phyloP scores from a whole-genome alignment of 2,329 filamentous ascomycete genomes.

The Leptographium lundbergii region DNA sequence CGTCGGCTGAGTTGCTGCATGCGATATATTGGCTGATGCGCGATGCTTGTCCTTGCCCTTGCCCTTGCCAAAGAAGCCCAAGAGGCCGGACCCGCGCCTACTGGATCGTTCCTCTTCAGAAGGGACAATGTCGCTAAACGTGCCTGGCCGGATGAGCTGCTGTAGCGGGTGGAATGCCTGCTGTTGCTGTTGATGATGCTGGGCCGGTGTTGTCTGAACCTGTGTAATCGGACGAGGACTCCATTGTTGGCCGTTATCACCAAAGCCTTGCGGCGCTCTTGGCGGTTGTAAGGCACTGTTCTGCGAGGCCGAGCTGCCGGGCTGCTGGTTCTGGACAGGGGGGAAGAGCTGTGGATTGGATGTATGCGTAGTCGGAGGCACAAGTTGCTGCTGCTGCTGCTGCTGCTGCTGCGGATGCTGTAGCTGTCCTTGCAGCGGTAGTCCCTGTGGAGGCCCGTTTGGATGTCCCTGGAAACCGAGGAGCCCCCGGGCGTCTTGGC shows the following conservation, averaged over 20 bases:
- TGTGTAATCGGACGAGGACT: neutral
- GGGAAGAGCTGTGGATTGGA: no score
- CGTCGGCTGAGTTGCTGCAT: neutral
- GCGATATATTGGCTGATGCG: neutral
- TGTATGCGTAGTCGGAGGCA: no score
- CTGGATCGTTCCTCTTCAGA: neutral
- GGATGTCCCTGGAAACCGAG: neutral
- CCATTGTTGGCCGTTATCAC: neutral
- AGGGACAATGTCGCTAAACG: conserved; percentile 5
- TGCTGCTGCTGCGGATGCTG: neutral
- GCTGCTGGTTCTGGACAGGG: neutral
- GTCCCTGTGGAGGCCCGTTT: neutral
- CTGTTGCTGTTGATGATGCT: neutral
- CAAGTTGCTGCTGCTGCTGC: no score
- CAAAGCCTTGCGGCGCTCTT: neutral
- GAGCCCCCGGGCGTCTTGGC: neutral
- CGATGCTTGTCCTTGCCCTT: conserved; percentile 4
- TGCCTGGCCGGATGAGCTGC: conserved; percentile 3
- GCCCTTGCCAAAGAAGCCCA: conserved; percentile 8
- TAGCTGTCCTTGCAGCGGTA: neutral
- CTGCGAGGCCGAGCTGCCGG: no score
- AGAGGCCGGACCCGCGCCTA: conserved; percentile 3
- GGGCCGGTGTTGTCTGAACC: neutral
- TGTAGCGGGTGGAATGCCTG: neutral
- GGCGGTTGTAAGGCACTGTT: neutral